Evolutionary conservation across 179 eudicot genomes (phyloP).

Genomic region (Silene vulgaris): DNA sequence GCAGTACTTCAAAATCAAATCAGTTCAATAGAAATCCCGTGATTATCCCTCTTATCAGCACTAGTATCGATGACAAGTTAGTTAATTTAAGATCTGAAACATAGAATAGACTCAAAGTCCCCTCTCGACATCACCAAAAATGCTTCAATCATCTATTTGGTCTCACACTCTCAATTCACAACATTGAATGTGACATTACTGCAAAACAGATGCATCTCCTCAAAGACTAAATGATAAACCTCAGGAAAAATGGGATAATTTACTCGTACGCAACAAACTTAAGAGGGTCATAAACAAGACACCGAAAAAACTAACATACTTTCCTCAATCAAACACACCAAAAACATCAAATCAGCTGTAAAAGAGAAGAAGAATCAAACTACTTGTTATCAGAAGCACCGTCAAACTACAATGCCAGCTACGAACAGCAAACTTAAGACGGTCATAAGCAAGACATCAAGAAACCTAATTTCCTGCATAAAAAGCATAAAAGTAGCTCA

Average conservation of each 20-base stretch:
- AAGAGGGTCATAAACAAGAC: background rate
- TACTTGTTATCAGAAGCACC: slow-evolving; percentile 20
- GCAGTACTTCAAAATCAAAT: background rate
- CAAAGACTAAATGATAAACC: background rate
- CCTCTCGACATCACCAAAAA: background rate
- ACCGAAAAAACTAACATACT: background rate
- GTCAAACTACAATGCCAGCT: slow-evolving; percentile 16
- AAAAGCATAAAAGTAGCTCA: too few relatives aligned
- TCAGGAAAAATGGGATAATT: background rate
- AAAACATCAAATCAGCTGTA: background rate
- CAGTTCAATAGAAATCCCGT: background rate
- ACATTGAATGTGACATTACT: background rate
- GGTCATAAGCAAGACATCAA: background rate
- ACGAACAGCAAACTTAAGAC: too few relatives aligned
- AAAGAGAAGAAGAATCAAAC: background rate
- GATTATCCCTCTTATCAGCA: background rate
- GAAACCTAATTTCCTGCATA: background rate
- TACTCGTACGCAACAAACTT: background rate
- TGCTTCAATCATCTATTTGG: background rate
- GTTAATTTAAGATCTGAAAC: background rate
- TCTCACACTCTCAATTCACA: background rate
- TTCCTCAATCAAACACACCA: background rate
- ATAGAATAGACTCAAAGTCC: background rate
- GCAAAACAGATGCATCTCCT: background rate
- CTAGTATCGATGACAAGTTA: background rate